A percentile compares a stretch with the other conserved stretches of the same genome.
phyloP scores from a whole-genome alignment of 371 early-diverging fungal species.

The Apophysomyces ossiformis region DNA sequence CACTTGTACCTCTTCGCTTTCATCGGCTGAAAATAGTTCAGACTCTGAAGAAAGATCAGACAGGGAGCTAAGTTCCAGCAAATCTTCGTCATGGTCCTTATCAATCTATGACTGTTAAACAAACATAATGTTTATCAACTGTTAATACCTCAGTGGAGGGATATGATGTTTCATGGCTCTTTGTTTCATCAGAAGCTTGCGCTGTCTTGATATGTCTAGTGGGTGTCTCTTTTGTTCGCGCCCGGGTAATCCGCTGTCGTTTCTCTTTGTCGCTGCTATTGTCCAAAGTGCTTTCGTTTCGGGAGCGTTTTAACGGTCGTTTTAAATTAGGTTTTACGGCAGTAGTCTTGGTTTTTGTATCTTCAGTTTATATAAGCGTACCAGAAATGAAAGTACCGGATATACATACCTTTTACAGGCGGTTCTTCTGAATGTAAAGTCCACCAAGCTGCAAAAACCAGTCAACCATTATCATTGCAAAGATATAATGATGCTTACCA shows the following conservation, averaged over 20 bases:
- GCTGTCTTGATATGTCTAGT: background rate
- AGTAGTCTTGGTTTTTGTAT: conserved; percentile 34
- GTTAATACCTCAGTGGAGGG: background rate
- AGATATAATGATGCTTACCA: conserved; percentile 28
- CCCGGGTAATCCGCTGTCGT: background rate
- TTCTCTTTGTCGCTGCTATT: conserved; percentile 3
- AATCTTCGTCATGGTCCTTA: conserved; percentile 19
- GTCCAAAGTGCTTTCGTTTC: background rate
- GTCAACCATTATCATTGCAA: background rate
- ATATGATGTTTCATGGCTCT: background rate
- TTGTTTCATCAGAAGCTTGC: conserved; percentile 7
- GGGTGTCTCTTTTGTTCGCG: background rate
- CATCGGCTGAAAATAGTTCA: conserved; percentile 21
- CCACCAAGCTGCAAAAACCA: conserved; percentile 60
- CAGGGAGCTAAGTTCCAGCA: conserved; percentile 37
- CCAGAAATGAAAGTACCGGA: background rate
- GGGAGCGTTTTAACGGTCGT: conserved; percentile 28
- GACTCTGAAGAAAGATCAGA: conserved; percentile 44
- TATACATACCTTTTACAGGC: conserved; percentile 47
- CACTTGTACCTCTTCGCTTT: conserved; percentile 16
- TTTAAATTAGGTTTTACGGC: conserved; percentile 39
- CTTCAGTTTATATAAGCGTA: conserved; percentile 1
- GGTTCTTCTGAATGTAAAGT: conserved; percentile 55
- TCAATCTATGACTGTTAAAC: background rate
- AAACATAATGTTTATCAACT: background rate